Percentiles rank a stretch among this genome's conserved stretches.
Conservation (phyloP, 106 monocot genomes). For the Acorus gramineus region DNA sequence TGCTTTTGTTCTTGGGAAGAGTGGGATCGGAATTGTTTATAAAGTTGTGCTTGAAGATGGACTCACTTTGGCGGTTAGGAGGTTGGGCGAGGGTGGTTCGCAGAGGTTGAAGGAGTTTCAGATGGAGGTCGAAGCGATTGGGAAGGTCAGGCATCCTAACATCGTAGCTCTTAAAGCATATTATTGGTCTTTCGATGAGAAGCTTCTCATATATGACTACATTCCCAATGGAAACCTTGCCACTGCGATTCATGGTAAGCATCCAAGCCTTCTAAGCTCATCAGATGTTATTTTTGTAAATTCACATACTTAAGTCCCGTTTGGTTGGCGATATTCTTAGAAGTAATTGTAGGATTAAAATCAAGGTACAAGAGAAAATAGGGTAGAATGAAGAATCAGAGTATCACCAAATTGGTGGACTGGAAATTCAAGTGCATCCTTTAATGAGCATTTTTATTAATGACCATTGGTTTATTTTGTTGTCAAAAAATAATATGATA, state of each 20-base stretch:
- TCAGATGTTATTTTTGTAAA: no score
- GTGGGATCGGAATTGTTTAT: conserved; percentile 59
- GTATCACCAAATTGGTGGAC: no score
- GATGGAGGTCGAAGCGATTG: conserved; percentile 51
- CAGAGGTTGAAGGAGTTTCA: conserved; percentile 63
- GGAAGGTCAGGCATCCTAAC: conserved; percentile 50
- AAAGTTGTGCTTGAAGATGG: conserved; percentile 70
- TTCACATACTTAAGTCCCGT: no score
- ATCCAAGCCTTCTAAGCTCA: background rate
- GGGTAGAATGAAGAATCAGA: no score
- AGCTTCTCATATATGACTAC: conserved; percentile 76
- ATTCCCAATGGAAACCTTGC: conserved; percentile 62
- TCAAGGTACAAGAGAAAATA: no score
- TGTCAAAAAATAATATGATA: no score
- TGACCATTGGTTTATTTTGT: no score
- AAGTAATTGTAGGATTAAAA: no score
- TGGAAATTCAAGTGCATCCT: no score
- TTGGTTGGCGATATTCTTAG: no score
- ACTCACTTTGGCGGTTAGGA: conserved; percentile 48
- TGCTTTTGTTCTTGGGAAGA: conserved; percentile 70
- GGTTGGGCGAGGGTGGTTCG: conserved; percentile 61
- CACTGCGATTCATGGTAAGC: conserved; percentile 46
- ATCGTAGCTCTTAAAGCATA: conserved; percentile 66
- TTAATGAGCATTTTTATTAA: no score
- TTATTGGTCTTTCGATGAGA: conserved; percentile 85